These are phyloP conservation scores for Pythium diclinum DNA, from an alignment of 352 stramenopile genomes.

Conservation along the genomic window DNA sequence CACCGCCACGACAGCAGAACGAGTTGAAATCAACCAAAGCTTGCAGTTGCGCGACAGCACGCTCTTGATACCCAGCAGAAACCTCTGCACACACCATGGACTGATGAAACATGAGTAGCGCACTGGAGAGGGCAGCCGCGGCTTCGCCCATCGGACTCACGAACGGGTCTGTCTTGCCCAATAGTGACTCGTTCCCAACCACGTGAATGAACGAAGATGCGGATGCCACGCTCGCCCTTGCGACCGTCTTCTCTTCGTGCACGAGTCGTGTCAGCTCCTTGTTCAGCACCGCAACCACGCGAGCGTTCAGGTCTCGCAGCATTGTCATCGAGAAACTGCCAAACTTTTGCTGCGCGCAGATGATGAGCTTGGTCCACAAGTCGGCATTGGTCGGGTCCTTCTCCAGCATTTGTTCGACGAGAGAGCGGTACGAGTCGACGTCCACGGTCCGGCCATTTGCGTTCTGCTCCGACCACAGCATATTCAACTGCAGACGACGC, in stretches of 20 bases:
- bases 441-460: conserved; percentile 8
- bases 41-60: conserved; percentile 62
- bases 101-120: conserved; percentile 47
- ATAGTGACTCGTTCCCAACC: conserved; percentile 27
- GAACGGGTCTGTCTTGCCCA: conserved; percentile 16
- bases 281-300: conserved; percentile 51
- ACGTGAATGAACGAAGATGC: conserved; percentile 29
- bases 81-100: conserved; percentile 53
- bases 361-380: conserved; percentile 60
- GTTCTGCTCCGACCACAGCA: conserved; percentile 33
- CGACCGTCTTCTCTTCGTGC: conserved; percentile 1
- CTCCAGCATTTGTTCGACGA: conserved; percentile 55
- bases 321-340: conserved; percentile 63
- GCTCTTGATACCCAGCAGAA: conserved; percentile 56
- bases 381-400: conserved; percentile 42
- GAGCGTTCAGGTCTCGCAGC: conserved; percentile 67
- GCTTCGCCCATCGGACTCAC: conserved; percentile 3
- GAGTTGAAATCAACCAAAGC: conserved; percentile 51
- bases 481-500: conserved; percentile 48
- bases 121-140: conserved; percentile 13
- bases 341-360: conserved; percentile 58
- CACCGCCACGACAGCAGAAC: background rate
- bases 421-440: conserved; percentile 31
- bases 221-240: background rate
- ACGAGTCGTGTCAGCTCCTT: conserved; percentile 26